These are phyloP conservation scores for Trichoderma brevicompactum DNA, from an alignment of 2,329 filamentous ascomycete species.

Conservation along the genomic window DNA sequence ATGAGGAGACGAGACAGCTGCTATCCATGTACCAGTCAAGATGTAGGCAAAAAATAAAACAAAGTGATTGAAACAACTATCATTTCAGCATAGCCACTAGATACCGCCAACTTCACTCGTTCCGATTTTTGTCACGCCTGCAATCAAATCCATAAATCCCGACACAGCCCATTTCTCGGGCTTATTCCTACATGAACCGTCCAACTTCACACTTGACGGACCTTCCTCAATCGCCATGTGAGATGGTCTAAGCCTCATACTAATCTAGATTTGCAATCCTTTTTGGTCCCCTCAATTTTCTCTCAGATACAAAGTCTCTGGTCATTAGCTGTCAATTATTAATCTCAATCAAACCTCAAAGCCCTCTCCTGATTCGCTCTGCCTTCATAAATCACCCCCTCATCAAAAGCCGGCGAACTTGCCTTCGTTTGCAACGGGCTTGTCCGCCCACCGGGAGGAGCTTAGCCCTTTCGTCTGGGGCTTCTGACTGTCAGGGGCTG, in stretches of 20 bases:
- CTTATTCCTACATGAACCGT: background rate
- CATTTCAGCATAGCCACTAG: constrained; percentile 4
- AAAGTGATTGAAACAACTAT: constrained; percentile 16
- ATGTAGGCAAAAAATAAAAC: constrained; percentile 43
- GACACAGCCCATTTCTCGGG: constrained; percentile 18
- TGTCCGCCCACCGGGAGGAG: constrained; percentile 32
- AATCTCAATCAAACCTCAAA: background rate
- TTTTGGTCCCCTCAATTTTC: background rate
- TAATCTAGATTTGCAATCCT: background rate
- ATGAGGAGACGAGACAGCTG: constrained; percentile 48
- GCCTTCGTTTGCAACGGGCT: background rate
- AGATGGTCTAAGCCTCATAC: constrained; percentile 1
- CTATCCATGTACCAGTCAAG: constrained; percentile 50
- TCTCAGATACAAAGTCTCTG: background rate
- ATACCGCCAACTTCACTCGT: background rate
- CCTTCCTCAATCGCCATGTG: background rate
- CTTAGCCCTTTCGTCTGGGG: constrained; percentile 23
- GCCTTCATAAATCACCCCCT: background rate
- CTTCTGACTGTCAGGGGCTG: background rate
- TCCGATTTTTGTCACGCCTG: background rate
- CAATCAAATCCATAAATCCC: background rate
- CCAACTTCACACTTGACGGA: background rate
- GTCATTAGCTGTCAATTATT: background rate
- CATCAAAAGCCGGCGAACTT: constrained; percentile 1
- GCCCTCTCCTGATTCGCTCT: background rate